A percentile compares a stretch with the other conserved stretches of the same genome.
These are phyloP conservation scores for Sclerotinia glacialis DNA, from an alignment of 2,329 filamentous ascomycete genomes.

Conservation along the genomic window DNA sequence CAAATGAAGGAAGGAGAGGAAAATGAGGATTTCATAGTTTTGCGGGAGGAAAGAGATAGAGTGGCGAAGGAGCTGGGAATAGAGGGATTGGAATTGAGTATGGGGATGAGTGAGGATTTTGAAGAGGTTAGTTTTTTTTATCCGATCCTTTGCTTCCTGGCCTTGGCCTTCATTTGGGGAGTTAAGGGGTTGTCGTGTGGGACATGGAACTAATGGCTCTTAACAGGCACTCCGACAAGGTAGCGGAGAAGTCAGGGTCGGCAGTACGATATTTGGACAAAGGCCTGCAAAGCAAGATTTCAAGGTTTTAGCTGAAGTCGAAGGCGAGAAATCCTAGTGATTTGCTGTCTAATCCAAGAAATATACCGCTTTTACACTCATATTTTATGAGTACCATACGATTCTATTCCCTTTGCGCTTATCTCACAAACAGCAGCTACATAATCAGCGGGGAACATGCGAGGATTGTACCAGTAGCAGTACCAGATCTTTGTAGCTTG, in stretches of 20 bases:
- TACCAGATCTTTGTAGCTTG: neutral
- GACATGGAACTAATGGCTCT: slow-evolving; percentile 60
- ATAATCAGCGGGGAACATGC: neutral
- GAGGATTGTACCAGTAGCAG: neutral
- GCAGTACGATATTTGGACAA: slow-evolving; percentile 89
- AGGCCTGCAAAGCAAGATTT: slow-evolving; percentile 52
- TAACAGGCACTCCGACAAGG: slow-evolving; percentile 73
- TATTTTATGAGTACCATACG: neutral
- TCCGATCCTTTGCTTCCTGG: too few relatives aligned
- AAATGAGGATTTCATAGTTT: slow-evolving; percentile 80
- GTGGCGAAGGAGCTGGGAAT: slow-evolving; percentile 62
- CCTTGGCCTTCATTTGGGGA: neutral
- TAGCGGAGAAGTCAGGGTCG: slow-evolving; percentile 85
- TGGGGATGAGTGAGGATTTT: slow-evolving; percentile 48
- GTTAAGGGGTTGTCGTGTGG: slow-evolving; percentile 37
- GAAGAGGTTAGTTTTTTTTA: slow-evolving; percentile 35
- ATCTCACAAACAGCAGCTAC: neutral
- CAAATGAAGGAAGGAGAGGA: slow-evolving; percentile 66
- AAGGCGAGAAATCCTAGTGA: slow-evolving; percentile 25
- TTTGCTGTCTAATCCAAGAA: neutral
- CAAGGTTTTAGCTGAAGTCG: slow-evolving; percentile 26
- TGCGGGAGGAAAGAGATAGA: slow-evolving; percentile 68
- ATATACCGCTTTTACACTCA: neutral
- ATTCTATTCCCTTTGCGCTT: neutral
- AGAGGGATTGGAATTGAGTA: slow-evolving; percentile 30